A percentile compares a stretch with the other conserved stretches of the same genome.
Conservation (phyloP, 495 filamentous ascomycete species). For the Trichoderma virens region DNA sequence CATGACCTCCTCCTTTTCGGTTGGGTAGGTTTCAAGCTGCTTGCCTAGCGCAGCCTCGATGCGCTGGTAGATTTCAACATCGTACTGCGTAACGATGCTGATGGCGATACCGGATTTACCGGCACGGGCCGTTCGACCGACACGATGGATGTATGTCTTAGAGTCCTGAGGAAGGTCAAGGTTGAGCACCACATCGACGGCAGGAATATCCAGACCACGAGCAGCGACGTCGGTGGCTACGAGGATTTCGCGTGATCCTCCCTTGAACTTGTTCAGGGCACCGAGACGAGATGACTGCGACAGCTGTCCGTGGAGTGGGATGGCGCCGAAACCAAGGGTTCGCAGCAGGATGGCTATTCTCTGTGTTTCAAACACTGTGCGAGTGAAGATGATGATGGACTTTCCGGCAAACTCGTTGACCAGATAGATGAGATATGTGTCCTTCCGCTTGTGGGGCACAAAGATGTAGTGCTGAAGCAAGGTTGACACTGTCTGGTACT, state of each 20-base stretch:
- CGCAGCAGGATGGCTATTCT: conserved; percentile 75
- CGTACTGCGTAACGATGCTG: conserved; percentile 81
- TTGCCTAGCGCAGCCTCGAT: conserved; percentile 78
- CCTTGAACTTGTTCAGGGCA: conserved; percentile 79
- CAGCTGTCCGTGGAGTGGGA: conserved; percentile 86
- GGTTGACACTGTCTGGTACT: conserved; percentile 83
- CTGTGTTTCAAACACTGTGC: conserved; percentile 90
- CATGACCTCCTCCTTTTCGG: conserved; percentile 79
- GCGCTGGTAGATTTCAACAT: conserved; percentile 75
- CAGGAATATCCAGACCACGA: conserved; percentile 88
- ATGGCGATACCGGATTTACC: conserved; percentile 81
- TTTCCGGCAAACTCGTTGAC: conserved; percentile 81
- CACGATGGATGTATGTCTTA: conserved; percentile 93
- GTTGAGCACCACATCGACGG: conserved; percentile 84
- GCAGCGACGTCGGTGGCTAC: conserved; percentile 96
- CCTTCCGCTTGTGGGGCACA: conserved; percentile 84
- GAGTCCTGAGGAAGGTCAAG: conserved; percentile 73
- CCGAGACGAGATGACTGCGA: conserved; percentile 77
- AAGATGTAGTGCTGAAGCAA: conserved; percentile 77
- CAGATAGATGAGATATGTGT: conserved; percentile 79
- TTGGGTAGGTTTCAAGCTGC: conserved; percentile 60
- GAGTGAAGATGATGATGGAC: conserved; percentile 77
- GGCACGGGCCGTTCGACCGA: conserved; percentile 87
- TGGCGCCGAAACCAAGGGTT: conserved; percentile 67
- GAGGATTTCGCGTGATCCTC: conserved; percentile 67